Evolutionary conservation across 75 land plant genomes (phyloP), one percentile per base, ranked within the genome.

Genomic region (Chamaecyparis obtusa): DNA sequence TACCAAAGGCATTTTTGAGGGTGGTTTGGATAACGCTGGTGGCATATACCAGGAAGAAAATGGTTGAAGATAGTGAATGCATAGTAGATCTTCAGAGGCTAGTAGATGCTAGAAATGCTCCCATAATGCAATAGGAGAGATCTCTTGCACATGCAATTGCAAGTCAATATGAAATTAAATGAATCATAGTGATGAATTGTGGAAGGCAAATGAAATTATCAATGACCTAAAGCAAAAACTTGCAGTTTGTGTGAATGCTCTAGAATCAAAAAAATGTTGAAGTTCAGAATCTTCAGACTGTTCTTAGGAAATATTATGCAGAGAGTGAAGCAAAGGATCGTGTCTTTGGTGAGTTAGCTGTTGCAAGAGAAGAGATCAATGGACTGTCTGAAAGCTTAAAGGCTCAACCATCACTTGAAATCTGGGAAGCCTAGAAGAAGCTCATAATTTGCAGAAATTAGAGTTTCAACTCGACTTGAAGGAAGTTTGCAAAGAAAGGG

Each of bases 261-360:
- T 97, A 36, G 98, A 95, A 24, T 89, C 95, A 2, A 98, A 95
- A 84, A 95, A 98, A 39, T 90, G 87, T 89, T 60, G 99, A 98
- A 87, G 89, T 97, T 85, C 85, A 88, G 43, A 98, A 98, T 94
- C 99, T 98, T 88, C 99, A 98, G 90, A 92, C 96, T 88, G 99
- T 95, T 44, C 94, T 98, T 87, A 97, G 99, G 10, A 99, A 97
- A 83, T 98, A 97, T 82, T 97, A 95, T 89, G 99, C 99, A 88
- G 99, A 98, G 91, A 95, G 94, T 89, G 99, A 98, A 87, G 96
- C 96, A 32, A 98, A 96, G 99, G 99, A 96, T 67, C 95, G 93
- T 13, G 81, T 98, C 82, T 94, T 89, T 77, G 83, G 90, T 60
- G 98, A 97, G 77, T 92, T 97, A 84, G 87, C 90, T 84, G 36